phyloP scores from a whole-genome alignment of 2,329 filamentous ascomycete genomes.

The Fusarium luffae region DNA sequence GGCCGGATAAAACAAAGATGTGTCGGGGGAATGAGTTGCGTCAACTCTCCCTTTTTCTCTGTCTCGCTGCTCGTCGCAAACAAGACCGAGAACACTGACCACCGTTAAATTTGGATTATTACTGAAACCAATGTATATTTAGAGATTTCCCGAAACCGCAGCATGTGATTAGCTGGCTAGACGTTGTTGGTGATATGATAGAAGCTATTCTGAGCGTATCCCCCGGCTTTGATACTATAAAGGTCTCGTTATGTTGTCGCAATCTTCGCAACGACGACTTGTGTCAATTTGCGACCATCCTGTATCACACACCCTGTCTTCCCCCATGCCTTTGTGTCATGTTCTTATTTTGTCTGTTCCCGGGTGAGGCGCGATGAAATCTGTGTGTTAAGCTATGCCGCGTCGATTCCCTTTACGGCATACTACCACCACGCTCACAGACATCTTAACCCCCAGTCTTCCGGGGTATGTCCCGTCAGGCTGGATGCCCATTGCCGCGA shows the following conservation, averaged over 20 bases:
- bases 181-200: conserved; percentile 10
- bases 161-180: conserved; percentile 13
- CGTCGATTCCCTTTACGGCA: conserved; percentile 15
- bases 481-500: conserved; percentile 12
- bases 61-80: conserved; percentile 40
- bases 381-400: conserved; percentile 16
- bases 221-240: conserved; percentile 9
- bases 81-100: conserved; percentile 35
- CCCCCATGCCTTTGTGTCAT: conserved; percentile 20
- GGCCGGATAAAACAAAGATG: conserved; percentile 38
- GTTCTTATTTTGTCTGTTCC: conserved; percentile 38
- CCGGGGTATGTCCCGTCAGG: conserved; percentile 19
- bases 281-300: conserved; percentile 32
- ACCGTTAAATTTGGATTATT: not conserved
- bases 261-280: conserved; percentile 31
- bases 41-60: conserved; percentile 30
- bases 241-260: conserved; percentile 35
- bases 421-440: conserved; percentile 20
- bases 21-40: conserved; percentile 41
- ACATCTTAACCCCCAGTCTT: conserved; percentile 13
- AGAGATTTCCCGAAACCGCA: conserved; percentile 11
- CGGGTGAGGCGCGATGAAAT: conserved; percentile 44
- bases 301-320: conserved; percentile 33
- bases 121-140: conserved; percentile 1
- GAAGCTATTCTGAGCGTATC: conserved; percentile 15